Evolutionary conservation across 768 basidiomycete genomes (phyloP).

Genomic region (Mycena indigotica): DNA sequence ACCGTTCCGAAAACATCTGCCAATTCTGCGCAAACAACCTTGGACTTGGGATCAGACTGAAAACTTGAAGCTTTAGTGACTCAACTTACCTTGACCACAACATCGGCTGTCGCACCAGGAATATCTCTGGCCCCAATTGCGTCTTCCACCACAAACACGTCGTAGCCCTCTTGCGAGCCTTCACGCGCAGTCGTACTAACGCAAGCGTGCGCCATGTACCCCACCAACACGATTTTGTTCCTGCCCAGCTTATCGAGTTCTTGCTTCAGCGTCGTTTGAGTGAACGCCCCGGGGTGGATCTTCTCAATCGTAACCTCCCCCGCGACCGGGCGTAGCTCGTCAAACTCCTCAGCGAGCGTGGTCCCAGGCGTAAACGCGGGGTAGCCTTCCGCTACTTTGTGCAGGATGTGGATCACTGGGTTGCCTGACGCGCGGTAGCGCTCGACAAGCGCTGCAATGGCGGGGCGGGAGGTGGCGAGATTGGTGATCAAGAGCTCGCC

Average conservation of each 20-base stretch:
- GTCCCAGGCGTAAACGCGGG: conserved; percentile 18
- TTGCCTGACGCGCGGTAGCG: conserved; percentile 13
- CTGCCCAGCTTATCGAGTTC: conserved; percentile 3
- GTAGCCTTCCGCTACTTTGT: conserved; percentile 6
- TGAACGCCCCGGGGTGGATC: conserved; percentile 12
- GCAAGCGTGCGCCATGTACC: conserved; percentile 8
- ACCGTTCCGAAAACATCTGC: background rate
- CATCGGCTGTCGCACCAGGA: background rate
- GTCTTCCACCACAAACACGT: background rate
- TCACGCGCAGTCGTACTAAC: conserved; percentile 3
- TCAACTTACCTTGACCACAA: background rate
- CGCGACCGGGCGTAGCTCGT: background rate
- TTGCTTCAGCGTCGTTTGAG: conserved; percentile 4
- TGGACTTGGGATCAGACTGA: too few species aligned
- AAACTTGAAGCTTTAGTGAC: too few species aligned
- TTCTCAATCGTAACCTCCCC: conserved; percentile 9
- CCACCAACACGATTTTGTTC: conserved; percentile 12
- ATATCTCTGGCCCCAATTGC: conserved; percentile 3
- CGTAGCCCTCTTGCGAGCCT: background rate
- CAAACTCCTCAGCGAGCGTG: conserved; percentile 12
- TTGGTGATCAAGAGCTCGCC: conserved; percentile 8
- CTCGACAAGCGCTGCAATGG: conserved; percentile 5
- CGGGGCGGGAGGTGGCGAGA: conserved; percentile 7
- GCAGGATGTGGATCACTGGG: conserved; percentile 8
- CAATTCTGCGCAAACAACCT: background rate